These are phyloP conservation scores for Hippophae tibetana DNA, from an alignment of 306 rosid genomes.

Conservation along the genomic window DNA sequence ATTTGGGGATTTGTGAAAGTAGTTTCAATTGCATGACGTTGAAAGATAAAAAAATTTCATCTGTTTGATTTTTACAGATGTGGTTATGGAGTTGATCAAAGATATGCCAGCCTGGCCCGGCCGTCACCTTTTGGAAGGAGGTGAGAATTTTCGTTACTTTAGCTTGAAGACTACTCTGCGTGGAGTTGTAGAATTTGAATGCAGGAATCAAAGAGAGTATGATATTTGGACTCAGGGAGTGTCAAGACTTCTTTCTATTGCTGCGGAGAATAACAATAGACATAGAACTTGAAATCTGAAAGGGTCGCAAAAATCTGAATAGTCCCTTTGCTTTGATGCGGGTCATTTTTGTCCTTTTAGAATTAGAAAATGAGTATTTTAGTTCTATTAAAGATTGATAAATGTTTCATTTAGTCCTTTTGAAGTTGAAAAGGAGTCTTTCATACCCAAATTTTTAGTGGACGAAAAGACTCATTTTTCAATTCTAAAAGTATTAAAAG, in stretches of 20 bases:
- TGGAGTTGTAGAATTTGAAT: conserved; percentile 79
- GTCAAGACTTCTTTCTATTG: conserved; percentile 60
- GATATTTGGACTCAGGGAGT: conserved; percentile 93
- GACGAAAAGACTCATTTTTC: too few relatives aligned
- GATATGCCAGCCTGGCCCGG: conserved; percentile 96
- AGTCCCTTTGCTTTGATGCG: too few relatives aligned
- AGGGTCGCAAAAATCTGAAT: too few relatives aligned
- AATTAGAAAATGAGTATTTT: too few relatives aligned
- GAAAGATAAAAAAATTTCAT: conserved; percentile 17
- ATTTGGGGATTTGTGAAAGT: conserved; percentile 83
- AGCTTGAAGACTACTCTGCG: conserved; percentile 68
- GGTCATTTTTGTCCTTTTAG: neutral
- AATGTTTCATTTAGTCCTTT: too few relatives aligned
- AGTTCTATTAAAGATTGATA: too few relatives aligned
- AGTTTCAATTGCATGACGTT: conserved; percentile 20
- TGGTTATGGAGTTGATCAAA: conserved; percentile 63
- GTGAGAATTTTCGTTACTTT: conserved; percentile 79
- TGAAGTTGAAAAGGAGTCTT: too few relatives aligned
- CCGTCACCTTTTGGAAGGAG: conserved; percentile 80
- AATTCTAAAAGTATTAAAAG: too few relatives aligned
- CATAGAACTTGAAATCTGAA: conserved; percentile 32
- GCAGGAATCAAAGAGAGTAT: conserved; percentile 68
- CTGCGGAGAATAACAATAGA: conserved; percentile 48
- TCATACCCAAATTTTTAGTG: too few relatives aligned
- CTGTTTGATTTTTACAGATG: conserved; percentile 36